Percentiles rank a stretch among this genome's conserved stretches.
These are phyloP conservation scores for Malassezia arunalokei DNA, from an alignment of 1,284 basidiomycete genomes.

Conservation along the genomic window DNA sequence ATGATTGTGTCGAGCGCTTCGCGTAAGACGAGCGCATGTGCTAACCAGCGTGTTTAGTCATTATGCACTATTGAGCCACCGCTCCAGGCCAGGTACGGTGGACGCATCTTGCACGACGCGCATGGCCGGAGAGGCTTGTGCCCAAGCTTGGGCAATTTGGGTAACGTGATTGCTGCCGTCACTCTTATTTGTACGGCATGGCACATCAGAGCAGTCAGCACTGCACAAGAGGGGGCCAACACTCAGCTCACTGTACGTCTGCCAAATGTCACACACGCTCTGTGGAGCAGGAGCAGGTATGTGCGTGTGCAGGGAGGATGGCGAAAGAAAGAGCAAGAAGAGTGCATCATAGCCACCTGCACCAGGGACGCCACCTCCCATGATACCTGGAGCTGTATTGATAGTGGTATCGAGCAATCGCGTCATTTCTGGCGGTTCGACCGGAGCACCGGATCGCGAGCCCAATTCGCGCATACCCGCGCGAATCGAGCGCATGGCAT, in stretches of 20 bases:
- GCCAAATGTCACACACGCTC: slow-evolving; percentile 21
- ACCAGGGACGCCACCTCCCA: slow-evolving; percentile 91
- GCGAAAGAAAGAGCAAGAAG: slow-evolving; percentile 58
- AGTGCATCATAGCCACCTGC: slow-evolving; percentile 96
- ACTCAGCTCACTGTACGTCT: slow-evolving; percentile 8
- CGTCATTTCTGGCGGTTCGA: slow-evolving; percentile 84
- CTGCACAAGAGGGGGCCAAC: slow-evolving; percentile 52
- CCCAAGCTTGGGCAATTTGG: not conserved
- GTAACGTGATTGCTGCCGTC: not conserved
- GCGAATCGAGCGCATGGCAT: slow-evolving; percentile 57
- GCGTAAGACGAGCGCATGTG: too few species aligned
- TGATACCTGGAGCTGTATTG: slow-evolving; percentile 60
- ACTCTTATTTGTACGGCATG: not conserved
- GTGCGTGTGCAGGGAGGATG: not conserved
- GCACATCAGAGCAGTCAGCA: slow-evolving; percentile 50
- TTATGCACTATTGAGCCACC: not conserved
- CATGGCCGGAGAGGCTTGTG: not conserved
- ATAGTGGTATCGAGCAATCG: slow-evolving; percentile 70
- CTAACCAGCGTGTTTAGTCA: slow-evolving; percentile 5
- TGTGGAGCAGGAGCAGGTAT: not conserved
- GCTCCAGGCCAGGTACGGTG: slow-evolving; percentile 5
- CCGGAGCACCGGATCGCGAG: slow-evolving; percentile 63
- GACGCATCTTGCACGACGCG: not conserved
- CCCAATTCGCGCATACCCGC: slow-evolving; percentile 78
- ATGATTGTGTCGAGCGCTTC: too few species aligned